Base-by-base conservation (phyloP, 163 green algal genomes). In the Scenedesmus sp. region DNA sequence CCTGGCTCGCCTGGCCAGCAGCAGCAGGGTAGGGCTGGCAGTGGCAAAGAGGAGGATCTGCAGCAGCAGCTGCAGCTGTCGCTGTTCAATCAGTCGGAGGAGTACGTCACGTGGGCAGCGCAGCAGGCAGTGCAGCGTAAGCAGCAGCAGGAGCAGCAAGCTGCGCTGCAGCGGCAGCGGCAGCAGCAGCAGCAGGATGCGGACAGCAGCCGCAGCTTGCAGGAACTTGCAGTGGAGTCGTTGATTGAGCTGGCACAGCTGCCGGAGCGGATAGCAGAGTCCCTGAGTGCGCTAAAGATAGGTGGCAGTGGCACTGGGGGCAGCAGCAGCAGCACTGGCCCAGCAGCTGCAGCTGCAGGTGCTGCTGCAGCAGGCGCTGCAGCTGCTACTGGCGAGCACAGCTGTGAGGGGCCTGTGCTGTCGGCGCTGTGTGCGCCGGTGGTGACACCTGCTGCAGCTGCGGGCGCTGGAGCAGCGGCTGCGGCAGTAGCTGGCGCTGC, bases 231-330 rank as follows among this genome's bases (percentile, higher is more conserved):
- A 18, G 79, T 82, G 76, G 64, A 88, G 64, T 86, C 64, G 2
- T 23, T 92, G 20, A 84, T 88, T 62, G 89, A 92, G 89, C 82
- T 92, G 10, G 89, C 89, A 2, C 62, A 74, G 20, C 82, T 92
- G 89, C 89, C 89, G 0, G 89, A 92, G 82, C 83, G 89, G 20
- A 85, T 92, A 54, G 89, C 89, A 54, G 89, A 92, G 82, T 88
- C 79, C 18, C 23, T 92, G 9, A 54, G 79, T n/a, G 82, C 82
- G 7, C n/a, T 88, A 52, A 70, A 79, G 74, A 77, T 86, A 7
- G 76, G 82, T 16, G 23, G 60, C 84, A 73, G 26, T 15, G 59
- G 60, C 5, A 56, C 64, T 79, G 46, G 73, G 57, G 55, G 54
- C 23, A 23, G 55, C 55, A 57, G 67, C 70, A 74, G 57, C 57